Evolutionary conservation across 192 early-diverging fungal genomes (phyloP), one percentile per base, ranked within the genome.

Genomic region (Rhizophlyctis rosea): DNA sequence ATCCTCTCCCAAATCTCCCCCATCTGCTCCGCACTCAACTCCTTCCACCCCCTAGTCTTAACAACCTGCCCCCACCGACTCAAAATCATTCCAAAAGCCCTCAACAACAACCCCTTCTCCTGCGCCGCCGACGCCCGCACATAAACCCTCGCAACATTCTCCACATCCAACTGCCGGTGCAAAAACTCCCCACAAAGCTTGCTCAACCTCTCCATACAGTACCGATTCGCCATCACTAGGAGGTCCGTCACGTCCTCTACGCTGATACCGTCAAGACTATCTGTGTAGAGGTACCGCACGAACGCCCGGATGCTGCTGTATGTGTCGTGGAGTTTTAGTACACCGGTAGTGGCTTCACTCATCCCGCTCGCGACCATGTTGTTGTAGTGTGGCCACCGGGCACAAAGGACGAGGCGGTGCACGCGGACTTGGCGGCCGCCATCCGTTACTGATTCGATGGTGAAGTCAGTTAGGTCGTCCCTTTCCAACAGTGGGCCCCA

Each of bases 351-450:
- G 2, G 85, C 71, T 59, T 88, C 85, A 0, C 61, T 50, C 80
- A 82, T 84, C 18, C 78, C 85, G 0, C 85, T 80, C 52, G 74
- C 67, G 16, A 78, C 57, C 55, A 86, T 63, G 49, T 75, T 72
- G 5, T 65, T 58, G 66, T 87, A 88, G 55, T 86, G 80, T 0
- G 83, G 80, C 86, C 86, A 88, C 54, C 86, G 72, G 3, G 86
- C 79, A 34, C 80, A 49, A 2, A 88, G 60, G 7, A 88, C 72
- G n/a, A 86, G 61, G 27, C 69, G 70, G 58, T 88, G 86, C 21
- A 78, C 82, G 33, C 65, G 59, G 35, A 88, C 78, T 2, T 76
- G 69, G 5, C 71, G 71, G 47, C 71, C 62, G 39, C 69, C 57
- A 32, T 69, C 70, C 11, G 49, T 48, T 2, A 83, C 5, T 7